Evolutionary conservation across 129 eudicot species (phyloP).

Genomic region (Artemisia argyi): DNA sequence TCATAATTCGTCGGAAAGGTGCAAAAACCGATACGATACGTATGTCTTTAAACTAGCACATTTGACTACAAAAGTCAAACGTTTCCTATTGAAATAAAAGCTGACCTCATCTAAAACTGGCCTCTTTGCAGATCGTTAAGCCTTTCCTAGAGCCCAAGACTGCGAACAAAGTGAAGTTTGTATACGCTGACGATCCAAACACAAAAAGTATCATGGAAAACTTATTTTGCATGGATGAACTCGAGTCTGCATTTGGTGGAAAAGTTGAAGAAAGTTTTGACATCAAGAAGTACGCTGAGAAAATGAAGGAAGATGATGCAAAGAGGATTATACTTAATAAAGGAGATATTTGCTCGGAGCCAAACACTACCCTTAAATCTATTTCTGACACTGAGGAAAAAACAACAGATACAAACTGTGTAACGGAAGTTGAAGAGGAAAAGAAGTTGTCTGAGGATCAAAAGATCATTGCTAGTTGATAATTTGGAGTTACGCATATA

Average conservation of each 20-base stretch:
- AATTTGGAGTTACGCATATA: no score
- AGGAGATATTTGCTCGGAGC: slow-evolving; percentile 25
- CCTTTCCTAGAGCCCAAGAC: slow-evolving; percentile 94
- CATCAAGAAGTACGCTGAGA: slow-evolving; percentile 68
- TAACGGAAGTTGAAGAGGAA: slow-evolving; percentile 33
- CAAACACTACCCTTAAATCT: slow-evolving; percentile 19
- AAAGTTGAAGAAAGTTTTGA: slow-evolving; percentile 53
- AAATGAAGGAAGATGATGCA: slow-evolving; percentile 82
- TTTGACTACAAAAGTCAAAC: slow-evolving; percentile 15
- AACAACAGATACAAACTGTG: slow-evolving; percentile 28
- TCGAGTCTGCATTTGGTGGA: slow-evolving; percentile 84
- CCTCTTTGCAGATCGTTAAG: slow-evolving; percentile 60
- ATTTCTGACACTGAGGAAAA: slow-evolving; percentile 23
- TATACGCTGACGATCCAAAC: slow-evolving; percentile 58
- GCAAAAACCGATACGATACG: neutral
- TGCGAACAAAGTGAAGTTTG: slow-evolving; percentile 81
- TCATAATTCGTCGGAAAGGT: neutral
- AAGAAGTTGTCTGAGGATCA: slow-evolving; percentile 15
- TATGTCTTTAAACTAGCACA: neutral
- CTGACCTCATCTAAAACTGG: neutral
- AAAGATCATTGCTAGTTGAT: neutral
- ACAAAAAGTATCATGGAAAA: slow-evolving; percentile 63
- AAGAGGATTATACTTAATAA: slow-evolving; percentile 40
- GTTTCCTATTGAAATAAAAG: neutral
- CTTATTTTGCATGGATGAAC: slow-evolving; percentile 64